A percentile compares a stretch with the other conserved stretches of the same genome.
phyloP scores from a whole-genome alignment of 139 green algal genomes.

The Spirogloea muscicola region DNA sequence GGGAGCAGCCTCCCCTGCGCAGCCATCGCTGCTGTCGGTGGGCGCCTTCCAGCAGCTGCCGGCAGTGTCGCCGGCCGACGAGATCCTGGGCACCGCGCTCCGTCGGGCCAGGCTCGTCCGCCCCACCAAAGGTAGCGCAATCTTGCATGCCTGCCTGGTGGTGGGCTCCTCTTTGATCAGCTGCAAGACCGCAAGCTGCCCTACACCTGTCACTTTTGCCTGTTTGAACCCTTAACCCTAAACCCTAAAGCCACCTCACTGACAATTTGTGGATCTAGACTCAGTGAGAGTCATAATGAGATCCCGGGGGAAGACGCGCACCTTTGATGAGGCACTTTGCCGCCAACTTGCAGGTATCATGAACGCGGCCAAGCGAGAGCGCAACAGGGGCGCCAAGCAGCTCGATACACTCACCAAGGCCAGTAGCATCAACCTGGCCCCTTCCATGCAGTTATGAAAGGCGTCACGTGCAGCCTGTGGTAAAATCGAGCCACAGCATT shows the following conservation, averaged over 20 bases:
- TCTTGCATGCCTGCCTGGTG: background rate
- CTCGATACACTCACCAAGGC: slow-evolving; percentile 43
- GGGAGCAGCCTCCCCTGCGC: too few relatives aligned
- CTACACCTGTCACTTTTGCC: too few relatives aligned
- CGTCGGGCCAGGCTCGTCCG: slow-evolving; percentile 14
- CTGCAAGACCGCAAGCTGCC: too few relatives aligned
- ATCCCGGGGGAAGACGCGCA: background rate
- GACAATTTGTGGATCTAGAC: background rate
- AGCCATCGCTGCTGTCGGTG: too few relatives aligned
- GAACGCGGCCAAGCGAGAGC: slow-evolving; percentile 16
- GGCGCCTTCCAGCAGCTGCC: slow-evolving; percentile 43
- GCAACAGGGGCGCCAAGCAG: slow-evolving; percentile 33
- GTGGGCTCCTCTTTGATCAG: background rate
- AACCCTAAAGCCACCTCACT: background rate
- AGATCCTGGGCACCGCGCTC: slow-evolving; percentile 31
- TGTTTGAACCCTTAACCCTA: too few relatives aligned
- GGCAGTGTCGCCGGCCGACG: slow-evolving; percentile 22
- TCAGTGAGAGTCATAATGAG: background rate
- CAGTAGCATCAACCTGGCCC: too few relatives aligned
- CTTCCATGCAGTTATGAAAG: too few relatives aligned
- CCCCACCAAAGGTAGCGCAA: slow-evolving; percentile 29
- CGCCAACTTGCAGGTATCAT: slow-evolving; percentile 19
- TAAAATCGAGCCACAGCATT: background rate
- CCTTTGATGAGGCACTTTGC: background rate
- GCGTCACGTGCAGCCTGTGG: too few relatives aligned